Conservation (phyloP, 2,329 filamentous ascomycete species). For the Triangularia setosa region DNA sequence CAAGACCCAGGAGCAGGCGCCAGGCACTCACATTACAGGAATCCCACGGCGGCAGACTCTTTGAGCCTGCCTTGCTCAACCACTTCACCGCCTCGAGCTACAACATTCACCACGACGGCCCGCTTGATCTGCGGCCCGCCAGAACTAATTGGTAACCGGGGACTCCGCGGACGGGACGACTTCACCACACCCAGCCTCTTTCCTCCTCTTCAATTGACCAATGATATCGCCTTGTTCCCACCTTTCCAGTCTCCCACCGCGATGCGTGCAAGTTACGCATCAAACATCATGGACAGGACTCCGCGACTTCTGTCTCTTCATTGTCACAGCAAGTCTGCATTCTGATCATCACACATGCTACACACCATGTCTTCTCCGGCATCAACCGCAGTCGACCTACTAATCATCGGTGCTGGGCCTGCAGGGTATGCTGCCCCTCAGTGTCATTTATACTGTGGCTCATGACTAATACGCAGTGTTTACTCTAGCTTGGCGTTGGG, state of each 20-base stretch:
- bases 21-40: neutral
- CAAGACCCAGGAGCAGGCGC: no score
- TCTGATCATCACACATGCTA: neutral
- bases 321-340: neutral
- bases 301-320: no score
- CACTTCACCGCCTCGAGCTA: neutral
- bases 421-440: constrained; percentile 12
- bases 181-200: neutral
- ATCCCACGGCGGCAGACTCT: neutral
- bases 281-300: neutral
- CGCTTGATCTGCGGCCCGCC: neutral
- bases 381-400: constrained; percentile 9
- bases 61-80: neutral
- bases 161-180: neutral
- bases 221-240: neutral
- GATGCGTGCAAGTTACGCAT: neutral
- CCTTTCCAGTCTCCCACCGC: neutral
- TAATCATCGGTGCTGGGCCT: constrained; percentile 19
- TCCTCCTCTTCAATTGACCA: neutral
- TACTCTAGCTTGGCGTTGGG: constrained; percentile 13
- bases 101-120: neutral
- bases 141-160: neutral
- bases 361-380: neutral
- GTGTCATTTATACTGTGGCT: neutral
- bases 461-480: neutral